A percentile compares a stretch with the other conserved stretches of the same genome.
phyloP scores from a whole-genome alignment of 768 basidiomycete species.

The Suillus sp. region DNA sequence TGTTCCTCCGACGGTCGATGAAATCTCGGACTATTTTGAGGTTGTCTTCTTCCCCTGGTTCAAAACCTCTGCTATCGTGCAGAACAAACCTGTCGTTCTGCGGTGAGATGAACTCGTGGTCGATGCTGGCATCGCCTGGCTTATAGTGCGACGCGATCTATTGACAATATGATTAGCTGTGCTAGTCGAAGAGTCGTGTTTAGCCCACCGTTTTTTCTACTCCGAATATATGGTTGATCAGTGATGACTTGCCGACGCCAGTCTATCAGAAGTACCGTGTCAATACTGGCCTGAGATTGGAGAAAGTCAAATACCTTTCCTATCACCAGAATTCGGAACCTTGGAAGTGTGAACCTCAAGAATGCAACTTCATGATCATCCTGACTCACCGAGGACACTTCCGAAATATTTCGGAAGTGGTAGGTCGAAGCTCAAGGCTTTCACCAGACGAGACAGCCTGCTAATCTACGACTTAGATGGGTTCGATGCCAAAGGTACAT shows the following conservation, averaged over 20 bases:
- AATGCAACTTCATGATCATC: background rate
- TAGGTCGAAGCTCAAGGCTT: background rate
- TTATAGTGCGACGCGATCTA: background rate
- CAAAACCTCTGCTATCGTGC: slow-evolving; percentile 22
- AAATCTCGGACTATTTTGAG: slow-evolving; percentile 12
- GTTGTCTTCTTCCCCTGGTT: slow-evolving; percentile 15
- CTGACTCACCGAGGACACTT: slow-evolving; percentile 12
- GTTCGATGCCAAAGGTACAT: background rate
- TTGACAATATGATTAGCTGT: background rate
- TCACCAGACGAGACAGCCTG: background rate
- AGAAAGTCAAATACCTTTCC: slow-evolving; percentile 11
- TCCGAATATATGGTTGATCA: slow-evolving; percentile 8
- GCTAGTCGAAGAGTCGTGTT: background rate
- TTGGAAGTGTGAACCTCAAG: background rate
- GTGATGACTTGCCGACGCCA: slow-evolving; percentile 13
- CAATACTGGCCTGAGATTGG: background rate
- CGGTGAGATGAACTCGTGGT: slow-evolving; percentile 17
- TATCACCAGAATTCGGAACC: slow-evolving; percentile 14
- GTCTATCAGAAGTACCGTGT: background rate
- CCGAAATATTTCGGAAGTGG: slow-evolving; percentile 2
- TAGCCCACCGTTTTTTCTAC: slow-evolving; percentile 7
- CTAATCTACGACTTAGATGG: background rate
- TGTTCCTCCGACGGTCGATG: slow-evolving; percentile 11
- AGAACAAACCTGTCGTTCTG: slow-evolving; percentile 19
- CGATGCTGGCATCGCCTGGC: slow-evolving; percentile 18